Percentiles rank a stretch among this genome's conserved stretches.
Conservation (phyloP, 192 early-diverging fungal species). For the Entophlyctis luteolus region DNA sequence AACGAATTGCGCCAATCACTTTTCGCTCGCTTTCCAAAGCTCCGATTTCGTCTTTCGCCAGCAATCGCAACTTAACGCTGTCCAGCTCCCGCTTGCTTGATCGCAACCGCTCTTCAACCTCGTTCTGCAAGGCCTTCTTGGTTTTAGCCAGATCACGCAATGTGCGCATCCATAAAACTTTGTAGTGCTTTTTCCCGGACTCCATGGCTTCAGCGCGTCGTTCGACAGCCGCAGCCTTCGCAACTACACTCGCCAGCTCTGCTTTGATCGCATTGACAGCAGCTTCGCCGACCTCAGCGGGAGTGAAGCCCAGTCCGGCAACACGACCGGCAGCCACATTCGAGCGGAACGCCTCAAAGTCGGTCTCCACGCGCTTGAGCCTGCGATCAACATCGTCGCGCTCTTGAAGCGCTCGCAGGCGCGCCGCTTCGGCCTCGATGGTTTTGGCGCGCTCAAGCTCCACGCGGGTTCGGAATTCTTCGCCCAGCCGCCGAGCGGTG, state of each 20-base stretch:
- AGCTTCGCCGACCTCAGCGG: constrained; percentile 3
- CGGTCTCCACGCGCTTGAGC: constrained; percentile 20
- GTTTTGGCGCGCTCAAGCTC: constrained; percentile 27
- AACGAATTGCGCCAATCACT: constrained; percentile 1
- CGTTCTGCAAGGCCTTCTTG: constrained; percentile 16
- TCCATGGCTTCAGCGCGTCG: constrained; percentile 29
- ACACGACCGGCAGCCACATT: constrained; percentile 11
- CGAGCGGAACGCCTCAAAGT: constrained; percentile 10
- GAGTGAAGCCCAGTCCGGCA: background rate
- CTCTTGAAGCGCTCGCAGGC: constrained; percentile 23
- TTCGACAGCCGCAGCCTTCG: constrained; percentile 9
- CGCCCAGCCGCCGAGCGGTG: constrained; percentile 25
- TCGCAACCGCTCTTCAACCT: constrained; percentile 23
- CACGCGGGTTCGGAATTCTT: constrained; percentile 38
- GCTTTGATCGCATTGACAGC: constrained; percentile 13
- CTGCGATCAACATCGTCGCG: constrained; percentile 24
- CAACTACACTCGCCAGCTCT: constrained; percentile 15
- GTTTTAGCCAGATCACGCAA: constrained; percentile 29
- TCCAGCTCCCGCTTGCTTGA: constrained; percentile 11
- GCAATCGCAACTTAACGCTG: constrained; percentile 6
- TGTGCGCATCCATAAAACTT: constrained; percentile 32
- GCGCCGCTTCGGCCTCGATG: constrained; percentile 28
- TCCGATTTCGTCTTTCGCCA: constrained; percentile 21
- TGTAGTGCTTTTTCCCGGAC: constrained; percentile 37
- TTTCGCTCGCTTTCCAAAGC: background rate